A percentile compares a stretch with the other conserved stretches of the same genome.
These are phyloP conservation scores for Trichodelitschia bisporula DNA, from an alignment of 495 filamentous ascomycete species.

Conservation along the genomic window DNA sequence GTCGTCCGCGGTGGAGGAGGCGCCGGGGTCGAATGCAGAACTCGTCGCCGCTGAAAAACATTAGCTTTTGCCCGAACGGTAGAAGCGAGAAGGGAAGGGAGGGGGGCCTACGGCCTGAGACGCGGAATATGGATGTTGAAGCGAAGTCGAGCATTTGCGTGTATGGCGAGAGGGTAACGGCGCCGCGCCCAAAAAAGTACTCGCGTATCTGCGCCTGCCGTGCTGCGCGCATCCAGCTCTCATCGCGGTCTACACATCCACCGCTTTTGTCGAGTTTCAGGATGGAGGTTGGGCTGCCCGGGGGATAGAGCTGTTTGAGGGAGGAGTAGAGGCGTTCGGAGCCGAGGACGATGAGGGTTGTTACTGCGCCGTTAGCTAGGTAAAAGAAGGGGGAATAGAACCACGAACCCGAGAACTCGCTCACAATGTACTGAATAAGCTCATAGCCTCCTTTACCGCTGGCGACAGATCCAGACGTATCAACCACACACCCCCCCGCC, in stretches of 20 bases:
- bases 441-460: conserved; percentile 44
- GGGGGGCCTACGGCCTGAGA: conserved; percentile 12
- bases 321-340: conserved; percentile 61
- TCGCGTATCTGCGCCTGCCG: conserved; percentile 55
- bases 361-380: conserved; percentile 19
- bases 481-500: conserved; percentile 57
- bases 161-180: conserved; percentile 58
- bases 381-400: background rate
- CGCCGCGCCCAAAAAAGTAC: conserved; percentile 71
- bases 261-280: conserved; percentile 68
- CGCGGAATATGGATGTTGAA: conserved; percentile 2
- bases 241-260: conserved; percentile 64
- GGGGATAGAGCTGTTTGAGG: conserved; percentile 46
- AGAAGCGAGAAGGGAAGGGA: conserved; percentile 19
- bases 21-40: background rate
- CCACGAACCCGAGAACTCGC: conserved; percentile 53
- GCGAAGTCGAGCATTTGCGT: conserved; percentile 56
- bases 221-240: conserved; percentile 40
- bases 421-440: conserved; percentile 54
- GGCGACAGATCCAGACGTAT: conserved; percentile 47
- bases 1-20: conserved; percentile 19
- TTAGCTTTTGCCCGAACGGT: too few relatives aligned
- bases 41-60: too few relatives aligned
- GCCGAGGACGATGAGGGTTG: conserved; percentile 59
- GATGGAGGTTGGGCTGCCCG: conserved; percentile 37